A percentile compares a stretch with the other conserved stretches of the same genome.
phyloP scores from a whole-genome alignment of 305 asterid genomes.

The Fraxinus albicans region DNA sequence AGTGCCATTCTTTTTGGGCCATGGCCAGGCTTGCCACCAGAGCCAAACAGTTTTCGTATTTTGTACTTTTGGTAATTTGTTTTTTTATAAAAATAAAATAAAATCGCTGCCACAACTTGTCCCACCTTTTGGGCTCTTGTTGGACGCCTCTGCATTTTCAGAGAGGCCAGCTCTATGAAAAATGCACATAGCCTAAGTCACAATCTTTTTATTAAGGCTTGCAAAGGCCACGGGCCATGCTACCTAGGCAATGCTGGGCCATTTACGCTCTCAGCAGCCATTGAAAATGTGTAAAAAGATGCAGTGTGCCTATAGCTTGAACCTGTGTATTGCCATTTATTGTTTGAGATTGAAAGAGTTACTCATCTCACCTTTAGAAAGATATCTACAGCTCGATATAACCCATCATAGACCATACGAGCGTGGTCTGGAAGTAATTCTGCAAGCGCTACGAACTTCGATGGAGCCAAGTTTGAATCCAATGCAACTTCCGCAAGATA shows the following conservation, averaged over 20 bases:
- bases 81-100: background rate
- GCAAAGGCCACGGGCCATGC: background rate
- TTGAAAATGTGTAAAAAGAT: background rate
- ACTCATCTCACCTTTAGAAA: conserved; percentile 70
- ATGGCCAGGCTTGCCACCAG: background rate
- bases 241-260: no score
- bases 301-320: background rate
- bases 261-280: background rate
- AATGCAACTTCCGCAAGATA: conserved; percentile 83
- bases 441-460: conserved; percentile 62
- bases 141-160: background rate
- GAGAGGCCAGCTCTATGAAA: background rate
- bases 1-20: background rate
- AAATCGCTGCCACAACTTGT: background rate
- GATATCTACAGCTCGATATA: conserved; percentile 88
- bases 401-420: conserved; percentile 67
- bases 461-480: conserved; percentile 67
- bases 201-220: background rate
- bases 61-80: background rate
- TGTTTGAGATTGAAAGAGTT: conserved; percentile 7
- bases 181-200: background rate
- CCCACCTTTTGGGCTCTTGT: background rate
- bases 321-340: background rate
- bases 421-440: conserved; percentile 95
- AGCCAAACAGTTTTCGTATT: background rate